phyloP scores from a whole-genome alignment of 495 filamentous ascomycete species.

The Xylaria cubensis region DNA sequence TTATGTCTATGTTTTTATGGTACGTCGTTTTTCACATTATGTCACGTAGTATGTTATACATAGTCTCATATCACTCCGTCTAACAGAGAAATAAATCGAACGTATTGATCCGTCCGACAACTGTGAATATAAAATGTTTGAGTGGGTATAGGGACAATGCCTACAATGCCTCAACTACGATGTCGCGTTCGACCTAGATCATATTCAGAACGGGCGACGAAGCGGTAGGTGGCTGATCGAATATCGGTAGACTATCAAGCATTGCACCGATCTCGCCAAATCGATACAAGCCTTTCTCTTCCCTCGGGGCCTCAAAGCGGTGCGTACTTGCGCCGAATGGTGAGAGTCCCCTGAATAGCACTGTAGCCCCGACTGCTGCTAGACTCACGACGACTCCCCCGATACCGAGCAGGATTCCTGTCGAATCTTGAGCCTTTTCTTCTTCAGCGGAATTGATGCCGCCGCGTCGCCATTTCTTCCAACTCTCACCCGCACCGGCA shows the following conservation, averaged over 20 bases:
- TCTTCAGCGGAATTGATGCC: slow-evolving; percentile 31
- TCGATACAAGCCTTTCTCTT: slow-evolving; percentile 34
- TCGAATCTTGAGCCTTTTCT: slow-evolving; percentile 36
- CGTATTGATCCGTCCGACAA: too few species aligned
- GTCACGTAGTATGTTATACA: not conserved
- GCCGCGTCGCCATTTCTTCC: slow-evolving; percentile 38
- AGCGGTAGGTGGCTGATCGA: not conserved
- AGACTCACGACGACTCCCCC: slow-evolving; percentile 34
- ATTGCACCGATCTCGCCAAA: slow-evolving; percentile 47
- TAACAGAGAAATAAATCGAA: not conserved
- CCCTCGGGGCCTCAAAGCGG: slow-evolving; percentile 37
- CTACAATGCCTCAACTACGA: not conserved
- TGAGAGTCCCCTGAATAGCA: slow-evolving; percentile 34
- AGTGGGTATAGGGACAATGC: not conserved
- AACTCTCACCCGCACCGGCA: slow-evolving; percentile 38
- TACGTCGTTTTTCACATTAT: not conserved
- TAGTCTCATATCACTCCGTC: not conserved
- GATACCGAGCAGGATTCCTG: slow-evolving; percentile 30
- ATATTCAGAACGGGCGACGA: not conserved
- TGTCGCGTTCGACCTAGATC: not conserved
- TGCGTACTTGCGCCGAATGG: slow-evolving; percentile 45
- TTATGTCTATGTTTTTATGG: not conserved
- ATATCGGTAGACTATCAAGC: slow-evolving; percentile 34
- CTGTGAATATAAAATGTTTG: not conserved
- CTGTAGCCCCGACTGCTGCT: slow-evolving; percentile 34